Conservation (phyloP, 2,329 filamentous ascomycete genomes). For the Paramyrothecium sp. region DNA sequence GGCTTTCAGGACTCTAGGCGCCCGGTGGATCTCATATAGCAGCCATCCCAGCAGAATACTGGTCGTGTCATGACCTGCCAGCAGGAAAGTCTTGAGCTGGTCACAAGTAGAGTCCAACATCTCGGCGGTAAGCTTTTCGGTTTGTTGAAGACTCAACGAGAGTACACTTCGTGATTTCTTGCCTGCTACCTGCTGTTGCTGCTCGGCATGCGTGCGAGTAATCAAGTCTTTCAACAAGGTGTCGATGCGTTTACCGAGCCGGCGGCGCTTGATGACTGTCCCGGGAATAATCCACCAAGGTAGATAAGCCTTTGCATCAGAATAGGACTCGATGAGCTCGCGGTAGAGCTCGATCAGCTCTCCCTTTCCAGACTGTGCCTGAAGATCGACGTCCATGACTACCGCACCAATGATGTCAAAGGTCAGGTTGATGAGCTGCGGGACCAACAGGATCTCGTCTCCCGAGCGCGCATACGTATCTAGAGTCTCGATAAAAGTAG, state of each 20-base stretch:
- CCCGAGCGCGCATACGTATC: conserved; percentile 19
- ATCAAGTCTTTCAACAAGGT: neutral
- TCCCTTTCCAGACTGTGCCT: conserved; percentile 7
- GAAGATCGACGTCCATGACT: conserved; percentile 29
- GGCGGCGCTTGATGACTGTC: neutral
- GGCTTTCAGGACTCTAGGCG: conserved; percentile 21
- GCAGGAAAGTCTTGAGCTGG: conserved; percentile 36
- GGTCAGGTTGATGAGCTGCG: conserved; percentile 26
- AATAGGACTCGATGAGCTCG: neutral
- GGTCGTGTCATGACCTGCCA: conserved; percentile 41
- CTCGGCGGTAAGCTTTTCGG: conserved; percentile 20
- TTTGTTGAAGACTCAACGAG: conserved; percentile 28
- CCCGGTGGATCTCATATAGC: conserved; percentile 32
- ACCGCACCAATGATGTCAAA: conserved; percentile 36
- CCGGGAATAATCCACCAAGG: neutral
- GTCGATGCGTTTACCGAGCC: neutral
- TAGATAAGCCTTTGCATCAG: neutral
- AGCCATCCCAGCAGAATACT: conserved; percentile 33
- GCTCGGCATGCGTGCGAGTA: neutral
- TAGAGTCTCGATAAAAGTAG: conserved; percentile 11
- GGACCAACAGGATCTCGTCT: conserved; percentile 23
- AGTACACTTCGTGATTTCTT: conserved; percentile 19
- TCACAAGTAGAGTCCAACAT: conserved; percentile 28
- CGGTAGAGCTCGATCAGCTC: neutral
- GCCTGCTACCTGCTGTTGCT: neutral